Evolutionary conservation across 148 eudicot genomes (phyloP), one percentile per base, ranked within the genome.

Genomic region (Vaccinium vitisidaea): DNA sequence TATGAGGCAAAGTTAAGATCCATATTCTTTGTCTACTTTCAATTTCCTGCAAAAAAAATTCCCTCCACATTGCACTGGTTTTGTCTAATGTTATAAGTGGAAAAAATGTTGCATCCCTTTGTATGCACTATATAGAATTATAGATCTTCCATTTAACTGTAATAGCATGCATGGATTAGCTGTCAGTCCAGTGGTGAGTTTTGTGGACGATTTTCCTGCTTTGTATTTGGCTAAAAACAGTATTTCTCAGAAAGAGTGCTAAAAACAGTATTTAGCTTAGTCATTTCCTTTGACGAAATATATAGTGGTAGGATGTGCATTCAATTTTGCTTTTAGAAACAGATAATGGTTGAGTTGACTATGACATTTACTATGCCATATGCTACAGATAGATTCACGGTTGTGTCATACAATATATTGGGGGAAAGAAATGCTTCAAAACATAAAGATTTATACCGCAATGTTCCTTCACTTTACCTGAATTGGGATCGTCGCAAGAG

Each of bases 371-470:
- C 67, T 27, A 14, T 78, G 43, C 25, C 50, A 18, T 32, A 23
- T 83, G 58, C 76, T 83, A 77, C 84, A 85, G 90, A 80, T 27
- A 83, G 86, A 69, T 75, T 85, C 56, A 75, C 71, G 61, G 83
- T 83, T 75, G 84, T 85, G 78, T 85, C 90, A 5, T 85, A 85
- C 56, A 88, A 88, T 85, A 80, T 88, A 75, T 54, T 88, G 88
- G 90, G 80, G 48, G 90, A 85, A 67, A 88, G 50, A 79, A 88
- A 88, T 88, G 90, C 88, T 67, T 83, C 84, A 7, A 85, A 83
- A 27, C 88, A 88, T 74, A 73, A 83, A 80, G 90, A 83, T 83
- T 53, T 88, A n/a, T 88, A 88, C 84, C 78, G 18, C 69, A 83
- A 83, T 76, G 85, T 85, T 53, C 84, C 86, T 75, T 83, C 87